These are phyloP conservation scores for Aureobasidium sp. DNA, from an alignment of 2,329 filamentous ascomycete species.

Conservation along the genomic window DNA sequence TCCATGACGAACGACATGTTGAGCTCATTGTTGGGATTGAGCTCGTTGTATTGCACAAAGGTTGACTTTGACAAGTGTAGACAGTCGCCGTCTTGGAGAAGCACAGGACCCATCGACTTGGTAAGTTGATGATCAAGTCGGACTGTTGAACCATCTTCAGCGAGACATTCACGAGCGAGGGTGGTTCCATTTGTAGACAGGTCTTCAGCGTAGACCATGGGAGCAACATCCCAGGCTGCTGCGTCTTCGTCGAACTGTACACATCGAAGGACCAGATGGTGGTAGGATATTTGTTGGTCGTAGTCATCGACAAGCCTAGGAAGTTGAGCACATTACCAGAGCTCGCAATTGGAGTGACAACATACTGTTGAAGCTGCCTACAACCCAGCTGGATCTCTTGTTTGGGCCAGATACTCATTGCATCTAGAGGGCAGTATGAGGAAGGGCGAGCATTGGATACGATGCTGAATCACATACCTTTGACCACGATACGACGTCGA, in stretches of 20 bases:
- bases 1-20: slow-evolving; percentile 4
- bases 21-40: background rate
- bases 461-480: background rate
- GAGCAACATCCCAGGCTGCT: slow-evolving; percentile 29
- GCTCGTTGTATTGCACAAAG: slow-evolving; percentile 5
- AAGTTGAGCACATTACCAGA: background rate
- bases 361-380: slow-evolving; percentile 20
- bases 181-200: slow-evolving; percentile 39
- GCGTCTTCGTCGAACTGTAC: slow-evolving; percentile 38
- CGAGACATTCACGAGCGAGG: slow-evolving; percentile 27
- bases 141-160: slow-evolving; percentile 4
- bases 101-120: slow-evolving; percentile 30
- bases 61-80: slow-evolving; percentile 29
- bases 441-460: background rate
- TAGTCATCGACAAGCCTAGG: slow-evolving; percentile 20
- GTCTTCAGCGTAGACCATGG: slow-evolving; percentile 43
- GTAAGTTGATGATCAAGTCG: slow-evolving; percentile 18
- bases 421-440: background rate
- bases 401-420: slow-evolving; percentile 11
- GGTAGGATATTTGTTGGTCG: slow-evolving; percentile 36
- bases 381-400: slow-evolving; percentile 25
- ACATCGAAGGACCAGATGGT: slow-evolving; percentile 41
- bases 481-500: background rate
- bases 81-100: slow-evolving; percentile 39
- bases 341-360: background rate